phyloP scores from a whole-genome alignment of 805 yeast species.

The Kregervanrija delftensis region DNA sequence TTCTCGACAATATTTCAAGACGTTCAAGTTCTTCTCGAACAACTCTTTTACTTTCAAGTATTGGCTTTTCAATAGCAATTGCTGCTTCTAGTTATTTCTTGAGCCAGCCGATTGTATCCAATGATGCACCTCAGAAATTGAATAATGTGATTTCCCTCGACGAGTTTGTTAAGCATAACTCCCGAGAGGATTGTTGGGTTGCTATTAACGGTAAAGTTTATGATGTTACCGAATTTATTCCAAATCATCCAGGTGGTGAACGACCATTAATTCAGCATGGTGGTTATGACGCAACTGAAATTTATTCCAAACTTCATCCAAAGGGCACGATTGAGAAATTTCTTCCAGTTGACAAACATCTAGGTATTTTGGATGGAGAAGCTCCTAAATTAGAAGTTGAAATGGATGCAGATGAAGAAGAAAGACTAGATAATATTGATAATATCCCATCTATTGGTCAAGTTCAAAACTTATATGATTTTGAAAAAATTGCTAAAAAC shows the following conservation, averaged over 20 bases:
- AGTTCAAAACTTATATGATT: slow-evolving; percentile 75
- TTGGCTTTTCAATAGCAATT: no score
- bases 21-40: no score
- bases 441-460: slow-evolving; percentile 63
- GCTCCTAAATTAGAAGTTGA: slow-evolving; percentile 29
- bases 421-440: slow-evolving; percentile 36
- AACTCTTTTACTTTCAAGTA: no score
- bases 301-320: slow-evolving; percentile 87
- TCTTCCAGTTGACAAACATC: slow-evolving; percentile 50
- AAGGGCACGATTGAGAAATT: slow-evolving; percentile 70
- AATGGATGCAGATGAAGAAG: slow-evolving; percentile 29
- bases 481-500: slow-evolving; percentile 78
- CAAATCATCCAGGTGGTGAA: slow-evolving; percentile 48
- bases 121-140: slow-evolving; percentile 7
- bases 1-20: no score
- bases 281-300: slow-evolving; percentile 51
- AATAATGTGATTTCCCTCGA: slow-evolving; percentile 21
- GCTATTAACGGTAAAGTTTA: slow-evolving; percentile 73
- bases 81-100: not conserved
- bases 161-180: slow-evolving; percentile 47
- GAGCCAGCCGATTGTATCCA: slow-evolving; percentile 3
- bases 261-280: slow-evolving; percentile 37
- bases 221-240: slow-evolving; percentile 57
- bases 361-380: slow-evolving; percentile 41
- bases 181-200: slow-evolving; percentile 72